Percentiles rank a stretch among this genome's conserved stretches.
Evolutionary conservation across 2,329 filamentous ascomycete species (phyloP).

Genomic region (Zalaria obscura): DNA sequence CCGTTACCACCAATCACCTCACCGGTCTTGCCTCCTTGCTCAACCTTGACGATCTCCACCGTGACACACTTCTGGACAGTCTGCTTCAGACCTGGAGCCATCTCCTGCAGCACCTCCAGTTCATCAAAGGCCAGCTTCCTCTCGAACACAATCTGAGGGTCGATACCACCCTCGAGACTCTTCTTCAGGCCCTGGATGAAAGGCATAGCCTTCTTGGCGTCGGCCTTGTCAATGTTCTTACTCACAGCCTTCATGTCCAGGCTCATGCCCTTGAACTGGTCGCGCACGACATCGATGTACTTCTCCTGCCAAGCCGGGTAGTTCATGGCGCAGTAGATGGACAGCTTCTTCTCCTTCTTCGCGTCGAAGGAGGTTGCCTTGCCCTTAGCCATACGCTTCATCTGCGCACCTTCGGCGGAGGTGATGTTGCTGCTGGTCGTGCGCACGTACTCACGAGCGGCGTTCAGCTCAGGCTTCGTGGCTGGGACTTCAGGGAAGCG

Average conservation of each 20-base stretch:
- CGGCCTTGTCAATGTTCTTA: constrained; percentile 66
- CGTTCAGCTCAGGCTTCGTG: constrained; percentile 53
- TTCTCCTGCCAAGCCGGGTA: constrained; percentile 88
- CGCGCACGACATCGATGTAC: constrained; percentile 67
- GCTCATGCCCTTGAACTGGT: constrained; percentile 49
- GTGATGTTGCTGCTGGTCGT: constrained; percentile 64
- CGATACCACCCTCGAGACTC: constrained; percentile 49
- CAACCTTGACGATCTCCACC: constrained; percentile 58
- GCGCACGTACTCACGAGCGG: constrained; percentile 71
- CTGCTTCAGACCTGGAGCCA: constrained; percentile 67
- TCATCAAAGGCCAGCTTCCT: constrained; percentile 83
- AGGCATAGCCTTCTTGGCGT: constrained; percentile 97
- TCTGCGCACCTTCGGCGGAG: constrained; percentile 65
- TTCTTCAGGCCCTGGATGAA: constrained; percentile 83
- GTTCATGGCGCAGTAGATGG: constrained; percentile 64
- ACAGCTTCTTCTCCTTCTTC: constrained; percentile 81
- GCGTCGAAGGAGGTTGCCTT: constrained; percentile 77
- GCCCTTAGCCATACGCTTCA: constrained; percentile 87
- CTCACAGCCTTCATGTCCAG: constrained; percentile 72
- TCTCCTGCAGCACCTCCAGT: constrained; percentile 56
- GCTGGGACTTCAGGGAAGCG: constrained; percentile 57
- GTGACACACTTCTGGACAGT: constrained; percentile 53
- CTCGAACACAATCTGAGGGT: constrained; percentile 58
- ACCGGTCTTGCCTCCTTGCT: constrained; percentile 55
- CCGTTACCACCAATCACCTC: constrained; percentile 38